Evolutionary conservation across 2,329 filamentous ascomycete genomes (phyloP).

Genomic region (Fusarium sp.): DNA sequence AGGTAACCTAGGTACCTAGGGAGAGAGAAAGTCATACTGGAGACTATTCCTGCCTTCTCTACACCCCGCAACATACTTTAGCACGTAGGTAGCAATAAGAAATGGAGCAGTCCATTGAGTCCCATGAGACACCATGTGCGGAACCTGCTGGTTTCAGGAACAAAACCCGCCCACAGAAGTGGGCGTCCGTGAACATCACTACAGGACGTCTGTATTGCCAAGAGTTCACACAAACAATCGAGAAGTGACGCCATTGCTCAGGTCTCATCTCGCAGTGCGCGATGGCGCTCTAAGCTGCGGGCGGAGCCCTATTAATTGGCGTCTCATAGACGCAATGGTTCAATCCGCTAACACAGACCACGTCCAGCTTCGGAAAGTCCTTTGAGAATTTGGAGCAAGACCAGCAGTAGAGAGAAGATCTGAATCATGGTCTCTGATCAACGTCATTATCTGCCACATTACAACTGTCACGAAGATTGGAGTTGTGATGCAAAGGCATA

Average conservation of each 20-base stretch:
- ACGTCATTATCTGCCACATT: neutral
- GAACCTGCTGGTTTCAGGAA: constrained; percentile 4
- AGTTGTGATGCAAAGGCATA: neutral
- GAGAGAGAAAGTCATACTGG: no score
- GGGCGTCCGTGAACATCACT: neutral
- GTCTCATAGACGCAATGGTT: constrained; percentile 15
- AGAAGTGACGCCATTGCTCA: constrained; percentile 22
- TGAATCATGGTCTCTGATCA: constrained; percentile 10
- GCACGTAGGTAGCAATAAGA: no score
- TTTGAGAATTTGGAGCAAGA: neutral
- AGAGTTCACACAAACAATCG: neutral
- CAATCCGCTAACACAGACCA: constrained; percentile 29
- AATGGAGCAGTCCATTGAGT: no score
- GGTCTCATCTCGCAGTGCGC: constrained; percentile 8
- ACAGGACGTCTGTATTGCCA: neutral
- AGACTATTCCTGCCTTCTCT: no score
- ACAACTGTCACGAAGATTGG: neutral
- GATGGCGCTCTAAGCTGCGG: constrained; percentile 5
- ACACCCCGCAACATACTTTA: no score
- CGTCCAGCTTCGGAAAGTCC: constrained; percentile 14
- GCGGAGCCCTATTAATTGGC: constrained; percentile 23
- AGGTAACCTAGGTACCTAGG: no score
- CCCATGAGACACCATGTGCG: neutral
- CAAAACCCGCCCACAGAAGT: neutral
- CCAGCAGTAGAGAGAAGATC: constrained; percentile 12